Percentiles rank a stretch among this genome's conserved stretches.
These are phyloP conservation scores for Beauveria sp. DNA, from an alignment of 2,329 filamentous ascomycete species.

Conservation along the genomic window DNA sequence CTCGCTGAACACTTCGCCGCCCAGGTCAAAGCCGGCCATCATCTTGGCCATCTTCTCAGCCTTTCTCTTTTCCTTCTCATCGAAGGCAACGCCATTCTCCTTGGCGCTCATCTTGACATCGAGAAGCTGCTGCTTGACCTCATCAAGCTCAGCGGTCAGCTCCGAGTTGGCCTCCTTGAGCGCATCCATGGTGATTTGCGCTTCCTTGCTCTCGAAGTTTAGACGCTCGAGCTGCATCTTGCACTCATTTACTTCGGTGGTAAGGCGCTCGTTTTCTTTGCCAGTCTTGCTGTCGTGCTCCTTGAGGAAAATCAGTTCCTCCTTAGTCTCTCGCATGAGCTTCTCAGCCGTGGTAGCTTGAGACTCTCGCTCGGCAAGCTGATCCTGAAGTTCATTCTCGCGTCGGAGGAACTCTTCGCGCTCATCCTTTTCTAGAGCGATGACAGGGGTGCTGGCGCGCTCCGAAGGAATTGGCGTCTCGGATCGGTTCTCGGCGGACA, in stretches of 20 bases:
- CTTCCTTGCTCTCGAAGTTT: conserved; percentile 87
- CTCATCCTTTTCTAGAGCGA: conserved; percentile 91
- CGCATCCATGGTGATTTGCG: conserved; percentile 93
- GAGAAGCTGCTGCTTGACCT: conserved; percentile 90
- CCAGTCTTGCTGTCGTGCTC: conserved; percentile 76
- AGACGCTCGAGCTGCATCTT: conserved; percentile 96
- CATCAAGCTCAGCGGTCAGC: conserved; percentile 84
- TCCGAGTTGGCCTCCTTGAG: conserved; percentile 94
- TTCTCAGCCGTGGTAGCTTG: conserved; percentile 74
- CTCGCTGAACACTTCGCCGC: conserved; percentile 84
- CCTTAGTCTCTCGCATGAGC: conserved; percentile 70
- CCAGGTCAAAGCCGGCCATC: conserved; percentile 98
- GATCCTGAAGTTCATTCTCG: conserved; percentile 95
- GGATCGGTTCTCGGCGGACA: conserved; percentile 49
- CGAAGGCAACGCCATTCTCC: conserved; percentile 79
- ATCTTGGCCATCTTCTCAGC: conserved; percentile 99
- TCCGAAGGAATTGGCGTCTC: conserved; percentile 65
- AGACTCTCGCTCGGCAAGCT: conserved; percentile 86
- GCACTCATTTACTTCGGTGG: conserved; percentile 79
- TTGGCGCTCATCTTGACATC: conserved; percentile 96
- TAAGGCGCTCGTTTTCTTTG: conserved; percentile 85
- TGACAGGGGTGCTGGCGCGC: conserved; percentile 75
- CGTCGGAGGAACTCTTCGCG: conserved; percentile 89
- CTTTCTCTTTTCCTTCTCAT: conserved; percentile 98
- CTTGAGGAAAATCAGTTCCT: conserved; percentile 78